Percentiles rank a stretch among this genome's conserved stretches.
Conservation (phyloP, 1,139 yeast genomes). For the Suhomyces choctaworum region DNA sequence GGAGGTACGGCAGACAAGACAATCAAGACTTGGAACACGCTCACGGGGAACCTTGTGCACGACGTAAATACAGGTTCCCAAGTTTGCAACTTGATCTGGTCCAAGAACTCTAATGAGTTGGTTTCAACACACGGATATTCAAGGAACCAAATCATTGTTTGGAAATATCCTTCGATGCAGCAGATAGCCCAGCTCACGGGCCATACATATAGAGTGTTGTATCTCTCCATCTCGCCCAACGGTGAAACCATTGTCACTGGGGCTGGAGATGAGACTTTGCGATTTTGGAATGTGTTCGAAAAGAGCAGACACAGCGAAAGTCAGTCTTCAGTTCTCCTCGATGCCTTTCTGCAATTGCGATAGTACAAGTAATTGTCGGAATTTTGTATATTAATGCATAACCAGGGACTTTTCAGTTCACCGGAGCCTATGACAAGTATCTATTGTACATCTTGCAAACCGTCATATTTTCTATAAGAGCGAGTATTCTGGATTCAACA, state of each 20-base stretch:
- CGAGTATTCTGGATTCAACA: constrained; percentile 32
- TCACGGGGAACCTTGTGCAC: constrained; percentile 69
- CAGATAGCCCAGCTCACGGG: constrained; percentile 94
- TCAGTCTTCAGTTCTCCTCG: constrained; percentile 65
- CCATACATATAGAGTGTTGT: constrained; percentile 89
- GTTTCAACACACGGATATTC: constrained; percentile 96
- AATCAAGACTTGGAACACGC: constrained; percentile 89
- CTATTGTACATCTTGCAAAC: background rate
- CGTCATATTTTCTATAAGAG: constrained; percentile 23
- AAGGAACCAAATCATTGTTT: constrained; percentile 83
- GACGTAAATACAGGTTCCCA: constrained; percentile 95
- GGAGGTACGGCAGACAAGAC: constrained; percentile 96
- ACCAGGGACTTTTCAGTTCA: background rate
- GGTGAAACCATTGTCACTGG: constrained; percentile 98
- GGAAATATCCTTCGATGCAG: constrained; percentile 94
- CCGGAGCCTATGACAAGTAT: constrained; percentile 3
- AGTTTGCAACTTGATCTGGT: constrained; percentile 93
- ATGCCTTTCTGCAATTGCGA: constrained; percentile 77
- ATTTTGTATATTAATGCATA: constrained; percentile 6
- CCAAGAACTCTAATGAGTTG: constrained; percentile 84
- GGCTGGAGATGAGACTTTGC: constrained; percentile 94
- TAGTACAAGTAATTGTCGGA: constrained; percentile 26
- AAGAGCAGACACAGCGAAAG: constrained; percentile 61
- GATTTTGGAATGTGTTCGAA: constrained; percentile 93
- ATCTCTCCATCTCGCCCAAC: constrained; percentile 90